A percentile compares a stretch with the other conserved stretches of the same genome.
Conservation (phyloP, 352 stramenopile genomes). For the Phytophthora ramorum region DNA sequence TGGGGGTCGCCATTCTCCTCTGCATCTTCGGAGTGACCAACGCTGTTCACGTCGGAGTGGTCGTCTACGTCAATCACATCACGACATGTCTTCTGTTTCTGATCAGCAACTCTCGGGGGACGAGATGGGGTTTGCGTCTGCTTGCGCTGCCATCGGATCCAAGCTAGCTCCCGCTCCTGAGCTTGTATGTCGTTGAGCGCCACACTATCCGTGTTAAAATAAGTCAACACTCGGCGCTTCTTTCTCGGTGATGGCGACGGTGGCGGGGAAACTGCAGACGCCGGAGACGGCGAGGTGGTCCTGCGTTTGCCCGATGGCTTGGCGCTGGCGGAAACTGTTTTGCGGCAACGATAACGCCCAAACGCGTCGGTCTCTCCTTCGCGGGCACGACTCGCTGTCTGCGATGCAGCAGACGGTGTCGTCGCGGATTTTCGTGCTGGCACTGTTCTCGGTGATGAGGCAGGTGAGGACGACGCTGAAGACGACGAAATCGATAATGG, state of each 20-base stretch:
- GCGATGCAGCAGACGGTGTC: background rate
- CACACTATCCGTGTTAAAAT: slow-evolving; percentile 35
- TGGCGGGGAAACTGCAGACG: background rate
- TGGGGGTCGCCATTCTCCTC: background rate
- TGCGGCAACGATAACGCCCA: slow-evolving; percentile 19
- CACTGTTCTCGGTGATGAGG: slow-evolving; percentile 12
- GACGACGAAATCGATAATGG: slow-evolving; percentile 9
- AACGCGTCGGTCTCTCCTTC: slow-evolving; percentile 22
- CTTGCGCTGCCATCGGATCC: slow-evolving; percentile 38
- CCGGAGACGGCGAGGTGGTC: background rate
- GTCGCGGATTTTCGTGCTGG: slow-evolving; percentile 11
- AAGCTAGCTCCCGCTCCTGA: slow-evolving; percentile 47
- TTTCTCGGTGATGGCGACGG: slow-evolving; percentile 20
- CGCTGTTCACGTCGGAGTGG: slow-evolving; percentile 19
- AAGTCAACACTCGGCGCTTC: slow-evolving; percentile 21
- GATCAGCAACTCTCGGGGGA: slow-evolving; percentile 3
- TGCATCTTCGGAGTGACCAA: background rate
- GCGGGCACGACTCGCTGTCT: background rate
- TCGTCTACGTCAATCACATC: slow-evolving; percentile 25
- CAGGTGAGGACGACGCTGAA: slow-evolving; percentile 18
- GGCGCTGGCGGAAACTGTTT: slow-evolving; percentile 16
- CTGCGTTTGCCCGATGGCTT: background rate
- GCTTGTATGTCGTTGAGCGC: slow-evolving; percentile 44
- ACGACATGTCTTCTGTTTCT: slow-evolving; percentile 15
- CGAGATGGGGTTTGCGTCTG: slow-evolving; percentile 15